Base-by-base conservation (phyloP, 352 stramenopile genomes). In the Plasmopara muralis region DNA sequence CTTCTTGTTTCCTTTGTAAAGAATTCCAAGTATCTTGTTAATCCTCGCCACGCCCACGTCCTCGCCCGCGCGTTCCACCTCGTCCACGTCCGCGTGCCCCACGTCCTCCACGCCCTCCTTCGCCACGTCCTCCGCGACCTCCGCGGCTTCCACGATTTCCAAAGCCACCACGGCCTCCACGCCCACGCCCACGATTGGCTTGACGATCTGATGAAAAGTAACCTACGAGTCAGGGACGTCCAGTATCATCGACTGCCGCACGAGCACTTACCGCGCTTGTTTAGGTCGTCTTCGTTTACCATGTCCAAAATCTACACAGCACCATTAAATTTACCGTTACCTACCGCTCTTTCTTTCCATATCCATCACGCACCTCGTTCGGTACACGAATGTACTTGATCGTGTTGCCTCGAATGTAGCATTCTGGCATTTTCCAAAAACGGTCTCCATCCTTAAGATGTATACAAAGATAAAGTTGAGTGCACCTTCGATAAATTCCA, bases 301-400 rank as follows among this genome's bases (percentile, higher is more conserved):
- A 96, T 94, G 50, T 99, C 95, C 45, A 99, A 53, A 62, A 93
- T 87, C 79, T 91, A 46, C 16, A 40, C 25, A 5, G 45, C 37
- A 51, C 20, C 20, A 25, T 25, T 25, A 25, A 25, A 25, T 3
- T 25, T 25, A 25, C 20, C 20, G 20, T 25, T 25, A 25, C 20
- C 20, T 25, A 25, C 20, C 20, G 20, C 20, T 25, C 1, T 25
- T 3, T 25, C 20, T 25, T 1, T 25, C 20, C 1, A 25, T 25
- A 25, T 3, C 3, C 20, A 25, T 25, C 20, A 25, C 20, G 20
- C 46, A 98, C 86, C 64, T 99, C 93, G 52, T 98, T 96, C 13
- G 91, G 93, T 13, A 99, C 85, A 45, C 96, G 81, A 41, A 99
- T 88, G 72, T 99, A 99, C 77, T 99, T 99, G 62, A 99, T 97